phyloP scores from a whole-genome alignment of 805 yeast species.

The Yamadazyma takamatsuzukensis region DNA sequence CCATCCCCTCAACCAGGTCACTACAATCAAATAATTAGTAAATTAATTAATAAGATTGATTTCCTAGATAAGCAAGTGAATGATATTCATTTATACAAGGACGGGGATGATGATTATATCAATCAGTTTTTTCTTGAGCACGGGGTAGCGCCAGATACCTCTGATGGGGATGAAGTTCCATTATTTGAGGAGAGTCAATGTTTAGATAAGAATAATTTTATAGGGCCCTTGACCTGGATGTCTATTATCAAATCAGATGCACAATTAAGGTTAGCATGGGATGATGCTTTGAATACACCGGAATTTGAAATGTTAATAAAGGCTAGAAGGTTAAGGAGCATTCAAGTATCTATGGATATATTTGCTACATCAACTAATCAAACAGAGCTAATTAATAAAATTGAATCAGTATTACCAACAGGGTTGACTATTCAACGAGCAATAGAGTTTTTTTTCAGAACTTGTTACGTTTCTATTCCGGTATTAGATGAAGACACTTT shows the following conservation, averaged over 20 bases:
- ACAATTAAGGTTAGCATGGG: no score
- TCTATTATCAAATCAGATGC: conserved; percentile 4
- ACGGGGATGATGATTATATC: conserved; percentile 1
- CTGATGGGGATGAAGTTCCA: not conserved
- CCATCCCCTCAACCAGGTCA: not conserved
- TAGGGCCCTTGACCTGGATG: conserved; percentile 2
- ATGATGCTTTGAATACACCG: no score
- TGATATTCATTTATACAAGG: conserved; percentile 1
- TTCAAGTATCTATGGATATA: conserved; percentile 1
- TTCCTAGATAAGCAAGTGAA: conserved; percentile 3
- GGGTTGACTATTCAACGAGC: conserved; percentile 40
- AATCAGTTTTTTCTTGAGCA: no score
- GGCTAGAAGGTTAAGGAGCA: conserved; percentile 2
- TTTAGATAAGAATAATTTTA: conserved; percentile 2
- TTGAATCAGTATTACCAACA: conserved; percentile 5
- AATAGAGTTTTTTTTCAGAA: conserved; percentile 55
- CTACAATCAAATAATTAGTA: not conserved
- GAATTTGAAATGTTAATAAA: conserved; percentile 2
- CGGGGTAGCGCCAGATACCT: no score
- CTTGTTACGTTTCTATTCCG: conserved; percentile 60
- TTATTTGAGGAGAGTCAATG: conserved; percentile 2
- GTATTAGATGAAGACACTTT: conserved; percentile 57
- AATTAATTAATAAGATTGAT: conserved; percentile 3
- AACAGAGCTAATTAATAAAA: not conserved
- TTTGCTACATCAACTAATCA: not conserved